Percentiles rank a stretch among this genome's conserved stretches.
Conservation (phyloP, 1,284 basidiomycete genomes). For the Boletellus dicymbophilus region DNA sequence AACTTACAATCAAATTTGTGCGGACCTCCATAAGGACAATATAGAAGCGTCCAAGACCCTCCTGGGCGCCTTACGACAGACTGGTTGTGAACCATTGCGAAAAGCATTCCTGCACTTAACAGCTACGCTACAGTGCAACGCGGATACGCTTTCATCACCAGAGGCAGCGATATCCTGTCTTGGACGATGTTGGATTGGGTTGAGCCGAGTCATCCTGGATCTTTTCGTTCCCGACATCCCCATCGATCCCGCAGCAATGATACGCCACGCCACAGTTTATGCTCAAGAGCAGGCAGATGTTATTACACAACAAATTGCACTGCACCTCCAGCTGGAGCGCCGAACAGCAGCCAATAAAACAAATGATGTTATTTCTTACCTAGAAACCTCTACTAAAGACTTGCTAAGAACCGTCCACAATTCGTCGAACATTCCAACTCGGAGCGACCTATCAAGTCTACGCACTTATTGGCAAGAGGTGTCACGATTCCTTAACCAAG, state of each 20-base stretch:
- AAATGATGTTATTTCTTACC: slow-evolving; percentile 50
- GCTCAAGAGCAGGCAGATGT: slow-evolving; percentile 47
- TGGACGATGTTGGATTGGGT: slow-evolving; percentile 66
- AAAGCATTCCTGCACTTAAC: slow-evolving; percentile 23
- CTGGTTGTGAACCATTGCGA: slow-evolving; percentile 26
- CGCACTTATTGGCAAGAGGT: slow-evolving; percentile 86
- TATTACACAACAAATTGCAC: slow-evolving; percentile 53
- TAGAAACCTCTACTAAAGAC: slow-evolving; percentile 43
- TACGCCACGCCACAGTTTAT: slow-evolving; percentile 55
- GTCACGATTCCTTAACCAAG: slow-evolving; percentile 63
- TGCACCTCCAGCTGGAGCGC: slow-evolving; percentile 62
- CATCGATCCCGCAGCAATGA: slow-evolving; percentile 83
- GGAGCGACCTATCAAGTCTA: slow-evolving; percentile 59
- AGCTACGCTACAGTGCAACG: slow-evolving; percentile 3
- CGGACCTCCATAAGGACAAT: not conserved
- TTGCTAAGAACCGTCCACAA: slow-evolving; percentile 22
- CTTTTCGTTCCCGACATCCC: slow-evolving; percentile 89
- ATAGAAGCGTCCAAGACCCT: slow-evolving; percentile 15
- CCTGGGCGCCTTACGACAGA: slow-evolving; percentile 18
- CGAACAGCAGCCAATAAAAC: slow-evolving; percentile 61
- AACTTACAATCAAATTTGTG: slow-evolving; percentile 21
- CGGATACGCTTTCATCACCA: not conserved
- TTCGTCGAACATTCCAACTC: slow-evolving; percentile 32
- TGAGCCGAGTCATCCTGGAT: slow-evolving; percentile 61
- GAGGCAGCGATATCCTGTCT: slow-evolving; percentile 28